phyloP scores from a whole-genome alignment of 495 filamentous ascomycete genomes.

The Melanomma pulvis-pyrius region DNA sequence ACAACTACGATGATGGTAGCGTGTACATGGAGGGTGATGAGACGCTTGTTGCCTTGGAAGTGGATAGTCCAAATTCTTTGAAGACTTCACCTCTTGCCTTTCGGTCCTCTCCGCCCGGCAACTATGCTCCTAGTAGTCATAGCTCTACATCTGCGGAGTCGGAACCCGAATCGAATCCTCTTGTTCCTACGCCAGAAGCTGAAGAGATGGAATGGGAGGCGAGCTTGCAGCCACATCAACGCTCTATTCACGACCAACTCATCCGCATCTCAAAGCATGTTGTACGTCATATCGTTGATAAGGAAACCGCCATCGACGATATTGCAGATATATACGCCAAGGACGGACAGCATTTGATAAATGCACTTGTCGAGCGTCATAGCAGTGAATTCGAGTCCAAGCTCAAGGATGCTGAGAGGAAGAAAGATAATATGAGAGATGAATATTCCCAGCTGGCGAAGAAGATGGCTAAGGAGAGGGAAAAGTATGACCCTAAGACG shows the following conservation, averaged over 20 bases:
- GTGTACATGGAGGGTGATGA: slow-evolving; percentile 16
- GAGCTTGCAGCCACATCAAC: slow-evolving; percentile 33
- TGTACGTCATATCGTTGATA: slow-evolving; percentile 27
- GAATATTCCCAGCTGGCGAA: slow-evolving; percentile 15
- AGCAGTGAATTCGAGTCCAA: neutral
- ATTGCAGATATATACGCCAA: slow-evolving; percentile 21
- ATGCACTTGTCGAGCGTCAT: slow-evolving; percentile 15
- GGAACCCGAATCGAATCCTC: neutral
- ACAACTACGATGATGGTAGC: neutral
- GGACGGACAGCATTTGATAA: slow-evolving; percentile 25
- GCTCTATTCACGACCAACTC: slow-evolving; percentile 15
- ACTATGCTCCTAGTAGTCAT: slow-evolving; percentile 26
- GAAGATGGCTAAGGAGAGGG: slow-evolving; percentile 2
- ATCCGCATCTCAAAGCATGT: slow-evolving; percentile 24
- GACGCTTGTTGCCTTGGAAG: slow-evolving; percentile 23
- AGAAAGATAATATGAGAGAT: slow-evolving; percentile 15
- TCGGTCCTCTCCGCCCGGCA: slow-evolving; percentile 19
- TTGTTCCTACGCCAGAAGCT: neutral
- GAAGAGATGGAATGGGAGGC: slow-evolving; percentile 36
- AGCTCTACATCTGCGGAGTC: slow-evolving; percentile 33
- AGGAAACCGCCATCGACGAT: slow-evolving; percentile 28
- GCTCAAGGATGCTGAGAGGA: neutral
- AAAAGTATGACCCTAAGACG: neutral
- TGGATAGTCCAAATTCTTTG: neutral
- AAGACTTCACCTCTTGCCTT: slow-evolving; percentile 13